Conservation (phyloP, 306 rosid genomes). For the Glycine soja region DNA sequence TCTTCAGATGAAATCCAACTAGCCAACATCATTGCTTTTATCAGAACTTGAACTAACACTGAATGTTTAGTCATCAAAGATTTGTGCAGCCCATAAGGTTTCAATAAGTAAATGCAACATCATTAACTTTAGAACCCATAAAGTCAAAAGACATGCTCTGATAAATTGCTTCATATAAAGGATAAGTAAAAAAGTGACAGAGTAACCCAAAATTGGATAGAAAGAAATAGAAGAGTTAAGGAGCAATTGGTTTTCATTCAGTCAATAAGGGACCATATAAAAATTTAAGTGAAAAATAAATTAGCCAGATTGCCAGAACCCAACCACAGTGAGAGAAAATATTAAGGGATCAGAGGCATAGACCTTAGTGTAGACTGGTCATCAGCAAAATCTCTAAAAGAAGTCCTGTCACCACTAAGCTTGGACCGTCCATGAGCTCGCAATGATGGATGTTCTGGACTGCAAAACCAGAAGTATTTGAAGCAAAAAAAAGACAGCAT, state of each 20-base stretch:
- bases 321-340: slow-evolving; percentile 36
- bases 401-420: slow-evolving; percentile 89
- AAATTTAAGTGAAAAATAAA: slow-evolving; percentile 20
- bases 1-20: background rate
- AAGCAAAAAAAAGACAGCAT: slow-evolving; percentile 26
- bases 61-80: background rate
- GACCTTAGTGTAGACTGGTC: slow-evolving; percentile 84
- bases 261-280: background rate
- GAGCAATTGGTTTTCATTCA: slow-evolving; percentile 30
- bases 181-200: background rate
- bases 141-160: slow-evolving; percentile 16
- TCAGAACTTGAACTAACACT: slow-evolving; percentile 33
- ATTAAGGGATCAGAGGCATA: slow-evolving; percentile 41
- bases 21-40: slow-evolving; percentile 16
- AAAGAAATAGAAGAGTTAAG: slow-evolving; percentile 14
- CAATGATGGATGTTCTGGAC: slow-evolving; percentile 95
- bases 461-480: slow-evolving; percentile 55
- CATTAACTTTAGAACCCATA: slow-evolving; percentile 23
- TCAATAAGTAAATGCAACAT: slow-evolving; percentile 7
- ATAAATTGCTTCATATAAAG: slow-evolving; percentile 27
- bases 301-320: slow-evolving; percentile 15
- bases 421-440: slow-evolving; percentile 84
- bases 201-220: slow-evolving; percentile 31
- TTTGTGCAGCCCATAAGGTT: slow-evolving; percentile 3
- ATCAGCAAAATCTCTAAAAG: slow-evolving; percentile 81